Percentiles rank a stretch among this genome's conserved stretches.
Evolutionary conservation across 805 yeast species (phyloP).

Genomic region (Komagataella kurtzmanii): DNA sequence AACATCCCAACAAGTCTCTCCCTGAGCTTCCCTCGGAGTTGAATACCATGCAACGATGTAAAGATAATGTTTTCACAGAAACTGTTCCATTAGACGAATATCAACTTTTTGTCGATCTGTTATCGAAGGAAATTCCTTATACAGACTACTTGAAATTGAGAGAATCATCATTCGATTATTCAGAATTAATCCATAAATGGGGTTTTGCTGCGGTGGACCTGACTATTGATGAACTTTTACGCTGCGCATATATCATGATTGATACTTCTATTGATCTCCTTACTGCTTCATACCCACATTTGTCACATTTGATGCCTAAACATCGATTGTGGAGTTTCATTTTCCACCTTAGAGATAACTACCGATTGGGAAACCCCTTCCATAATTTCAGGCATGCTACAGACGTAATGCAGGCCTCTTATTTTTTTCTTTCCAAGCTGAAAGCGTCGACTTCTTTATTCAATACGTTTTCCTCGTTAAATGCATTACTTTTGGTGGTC

Average conservation of each 20-base stretch:
- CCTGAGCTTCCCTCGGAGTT: neutral
- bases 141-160: slow-evolving; percentile 11
- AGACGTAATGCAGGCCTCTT: slow-evolving; percentile 87
- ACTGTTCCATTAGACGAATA: slow-evolving; percentile 3
- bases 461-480: neutral
- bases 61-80: neutral
- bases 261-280: neutral
- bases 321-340: slow-evolving; percentile 46
- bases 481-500: slow-evolving; percentile 42
- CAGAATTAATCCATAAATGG: slow-evolving; percentile 42
- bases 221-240: slow-evolving; percentile 49
- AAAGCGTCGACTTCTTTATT: neutral
- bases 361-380: slow-evolving; percentile 77
- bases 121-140: slow-evolving; percentile 18
- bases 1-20: neutral
- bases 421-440: slow-evolving; percentile 32
- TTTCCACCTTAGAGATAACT: slow-evolving; percentile 60
- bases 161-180: slow-evolving; percentile 9
- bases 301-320: slow-evolving; percentile 1
- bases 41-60: neutral
- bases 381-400: slow-evolving; percentile 94
- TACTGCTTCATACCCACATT: slow-evolving; percentile 1
- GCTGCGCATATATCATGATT: slow-evolving; percentile 45
- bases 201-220: slow-evolving; percentile 59
- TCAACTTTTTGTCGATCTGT: slow-evolving; percentile 8